A percentile compares a stretch with the other conserved stretches of the same genome.
These are phyloP conservation scores for Alloascoidea hylecoeti DNA, from an alignment of 805 yeast species.

Conservation along the genomic window DNA sequence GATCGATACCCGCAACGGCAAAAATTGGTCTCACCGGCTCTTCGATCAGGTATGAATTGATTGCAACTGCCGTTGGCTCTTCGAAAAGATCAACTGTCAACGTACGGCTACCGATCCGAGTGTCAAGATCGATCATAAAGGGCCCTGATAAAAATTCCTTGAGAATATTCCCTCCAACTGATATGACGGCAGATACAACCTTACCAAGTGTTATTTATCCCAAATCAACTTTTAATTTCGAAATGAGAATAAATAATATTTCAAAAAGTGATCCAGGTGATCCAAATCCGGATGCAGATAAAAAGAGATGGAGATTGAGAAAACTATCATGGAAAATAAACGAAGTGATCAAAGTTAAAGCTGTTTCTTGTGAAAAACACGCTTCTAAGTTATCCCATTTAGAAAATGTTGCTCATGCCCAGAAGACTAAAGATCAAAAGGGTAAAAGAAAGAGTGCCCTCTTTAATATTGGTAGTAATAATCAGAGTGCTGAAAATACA, in stretches of 20 bases:
- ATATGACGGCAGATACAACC: constrained; percentile 73
- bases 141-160: constrained; percentile 80
- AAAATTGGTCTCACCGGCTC: constrained; percentile 40
- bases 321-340: constrained; percentile 82
- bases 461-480: too few species aligned
- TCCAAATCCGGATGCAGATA: constrained; percentile 15
- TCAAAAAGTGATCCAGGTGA: too few species aligned
- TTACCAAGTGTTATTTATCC: constrained; percentile 87
- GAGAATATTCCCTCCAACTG: constrained; percentile 93
- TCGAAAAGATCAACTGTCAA: constrained; percentile 11
- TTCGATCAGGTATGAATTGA: constrained; percentile 56
- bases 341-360: constrained; percentile 55
- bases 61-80: constrained; percentile 41
- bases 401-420: constrained; percentile 21
- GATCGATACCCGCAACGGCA: constrained; percentile 70
- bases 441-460: constrained; percentile 1
- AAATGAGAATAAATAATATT: constrained; percentile 66
- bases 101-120: constrained; percentile 43
- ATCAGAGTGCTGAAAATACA: background rate
- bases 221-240: constrained; percentile 72
- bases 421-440: constrained; percentile 11
- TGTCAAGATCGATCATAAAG: constrained; percentile 63
- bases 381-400: constrained; percentile 28
- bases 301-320: constrained; percentile 82
- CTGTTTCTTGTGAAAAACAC: constrained; percentile 45